Evolutionary conservation across 768 basidiomycete species (phyloP), one percentile per base, ranked within the genome.

Genomic region (Udeniomyces megalosporus): DNA sequence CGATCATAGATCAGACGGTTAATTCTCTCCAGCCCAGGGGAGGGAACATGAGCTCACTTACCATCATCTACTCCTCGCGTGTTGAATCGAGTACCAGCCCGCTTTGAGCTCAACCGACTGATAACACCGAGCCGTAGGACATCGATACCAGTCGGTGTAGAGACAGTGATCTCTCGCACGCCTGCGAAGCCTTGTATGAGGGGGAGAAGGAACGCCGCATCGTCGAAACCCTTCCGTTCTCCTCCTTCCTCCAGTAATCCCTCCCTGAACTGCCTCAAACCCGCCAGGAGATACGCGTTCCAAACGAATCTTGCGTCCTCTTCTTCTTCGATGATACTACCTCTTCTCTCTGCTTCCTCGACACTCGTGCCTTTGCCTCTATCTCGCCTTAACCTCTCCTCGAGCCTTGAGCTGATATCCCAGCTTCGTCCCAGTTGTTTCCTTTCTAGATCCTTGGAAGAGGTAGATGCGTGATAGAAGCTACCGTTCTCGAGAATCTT

Each of bases 41-140:
- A n/a, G n/a, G n/a, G n/a, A n/a, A n/a, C n/a, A n/a, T n/a, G n/a
- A 32, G 84, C 85, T 70, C 48, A 58, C n/a, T 67, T 73, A 60
- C 74, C 73, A 71, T 95, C 92, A 70, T 96, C 92, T 11, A 97
- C 86, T 1, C 93, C 93, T 62, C 93, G 81, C 14, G 91, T 91
- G 72, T 95, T 96, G 76, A 97, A 99, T 44, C 95, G 82, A 22
- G 95, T 96, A 3, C 95, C 95, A 28, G 95, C 92, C 67, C 93
- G 80, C 75, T 89, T 92, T 84, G 88, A 92, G 11, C 91, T 85
- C 4, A 97, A 78, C 45, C 95, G 78, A 14, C 86, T 89, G 54
- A 96, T 85, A 61, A 99, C 75, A 4, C 84, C 81, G 24, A 95
- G 72, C 0, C 86, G 86, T 4, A 79, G 78, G 7, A 84, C 88